These are phyloP conservation scores for Barnettozyma sp. DNA, from an alignment of 805 yeast genomes.

Conservation along the genomic window DNA sequence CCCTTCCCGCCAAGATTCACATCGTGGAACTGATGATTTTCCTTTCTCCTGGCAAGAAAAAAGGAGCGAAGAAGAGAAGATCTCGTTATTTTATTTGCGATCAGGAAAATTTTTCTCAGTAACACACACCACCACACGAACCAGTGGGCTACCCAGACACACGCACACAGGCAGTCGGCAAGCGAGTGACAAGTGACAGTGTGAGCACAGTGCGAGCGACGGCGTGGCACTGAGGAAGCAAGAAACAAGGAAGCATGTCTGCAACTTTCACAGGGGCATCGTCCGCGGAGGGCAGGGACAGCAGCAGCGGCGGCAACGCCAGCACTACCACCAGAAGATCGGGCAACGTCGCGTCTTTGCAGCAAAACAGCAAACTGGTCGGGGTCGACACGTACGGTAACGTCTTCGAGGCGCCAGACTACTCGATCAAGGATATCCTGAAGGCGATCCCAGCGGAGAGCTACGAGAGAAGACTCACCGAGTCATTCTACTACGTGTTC, in stretches of 20 bases:
- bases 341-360: constrained; percentile 13
- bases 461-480: constrained; percentile 52
- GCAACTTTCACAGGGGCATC: constrained; percentile 15
- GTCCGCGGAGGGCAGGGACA: no score
- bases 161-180: no score
- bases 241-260: constrained; percentile 5
- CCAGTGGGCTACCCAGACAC: no score
- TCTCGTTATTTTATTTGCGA: background rate
- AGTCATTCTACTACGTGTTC: constrained; percentile 56
- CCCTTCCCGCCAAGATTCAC: no score
- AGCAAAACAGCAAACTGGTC: constrained; percentile 18
- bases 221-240: background rate
- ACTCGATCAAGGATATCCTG: constrained; percentile 66
- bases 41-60: background rate
- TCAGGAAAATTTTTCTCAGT: background rate
- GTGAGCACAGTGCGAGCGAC: no score
- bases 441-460: constrained; percentile 68
- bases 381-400: constrained; percentile 44
- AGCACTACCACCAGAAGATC: constrained; percentile 10
- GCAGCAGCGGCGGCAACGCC: no score
- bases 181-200: no score
- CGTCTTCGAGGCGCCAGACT: constrained; percentile 67
- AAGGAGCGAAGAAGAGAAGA: background rate
- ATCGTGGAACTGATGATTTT: no score
- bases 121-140: background rate